Percentiles rank a stretch among this genome's conserved stretches.
Evolutionary conservation across 164 flowering plant species (phyloP).

Genomic region (Hamamelis virginiana): DNA sequence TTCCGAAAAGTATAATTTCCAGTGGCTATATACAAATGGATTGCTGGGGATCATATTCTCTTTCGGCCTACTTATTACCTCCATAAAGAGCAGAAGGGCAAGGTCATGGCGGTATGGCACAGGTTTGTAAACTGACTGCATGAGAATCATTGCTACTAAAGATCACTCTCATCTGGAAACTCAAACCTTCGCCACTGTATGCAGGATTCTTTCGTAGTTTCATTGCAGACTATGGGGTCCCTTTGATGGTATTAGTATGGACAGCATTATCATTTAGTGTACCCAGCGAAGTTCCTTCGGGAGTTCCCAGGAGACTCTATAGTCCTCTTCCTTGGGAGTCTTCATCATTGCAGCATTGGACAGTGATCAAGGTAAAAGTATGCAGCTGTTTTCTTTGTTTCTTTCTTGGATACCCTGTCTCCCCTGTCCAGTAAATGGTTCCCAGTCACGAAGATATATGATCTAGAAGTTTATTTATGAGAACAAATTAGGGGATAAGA

Average conservation of each 20-base stretch:
- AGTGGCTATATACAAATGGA: conserved; percentile 55
- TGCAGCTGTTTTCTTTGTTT: neutral
- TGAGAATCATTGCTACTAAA: neutral
- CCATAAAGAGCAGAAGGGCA: conserved; percentile 60
- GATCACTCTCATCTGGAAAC: neutral
- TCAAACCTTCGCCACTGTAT: neutral
- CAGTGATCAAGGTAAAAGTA: conserved; percentile 38
- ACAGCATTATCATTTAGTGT: conserved; percentile 46
- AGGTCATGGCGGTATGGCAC: conserved; percentile 64
- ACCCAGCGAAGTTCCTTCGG: conserved; percentile 43
- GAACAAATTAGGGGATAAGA: too few species aligned
- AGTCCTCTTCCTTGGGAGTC: conserved; percentile 49
- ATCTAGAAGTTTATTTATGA: too few species aligned
- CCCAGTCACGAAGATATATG: too few species aligned
- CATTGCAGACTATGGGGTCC: conserved; percentile 61
- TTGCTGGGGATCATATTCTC: conserved; percentile 46
- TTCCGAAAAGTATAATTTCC: conserved; percentile 30
- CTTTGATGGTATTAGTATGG: conserved; percentile 52
- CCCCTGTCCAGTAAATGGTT: too few species aligned
- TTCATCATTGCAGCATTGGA: conserved; percentile 46
- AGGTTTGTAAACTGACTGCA: conserved; percentile 29
- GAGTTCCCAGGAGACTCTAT: conserved; percentile 55
- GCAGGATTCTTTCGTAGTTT: conserved; percentile 47
- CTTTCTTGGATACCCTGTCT: too few species aligned
- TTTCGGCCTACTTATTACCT: conserved; percentile 48